Evolutionary conservation across 2,329 filamentous ascomycete genomes (phyloP), one percentile per base, ranked within the genome.

Genomic region (Aspergillus amoenus): DNA sequence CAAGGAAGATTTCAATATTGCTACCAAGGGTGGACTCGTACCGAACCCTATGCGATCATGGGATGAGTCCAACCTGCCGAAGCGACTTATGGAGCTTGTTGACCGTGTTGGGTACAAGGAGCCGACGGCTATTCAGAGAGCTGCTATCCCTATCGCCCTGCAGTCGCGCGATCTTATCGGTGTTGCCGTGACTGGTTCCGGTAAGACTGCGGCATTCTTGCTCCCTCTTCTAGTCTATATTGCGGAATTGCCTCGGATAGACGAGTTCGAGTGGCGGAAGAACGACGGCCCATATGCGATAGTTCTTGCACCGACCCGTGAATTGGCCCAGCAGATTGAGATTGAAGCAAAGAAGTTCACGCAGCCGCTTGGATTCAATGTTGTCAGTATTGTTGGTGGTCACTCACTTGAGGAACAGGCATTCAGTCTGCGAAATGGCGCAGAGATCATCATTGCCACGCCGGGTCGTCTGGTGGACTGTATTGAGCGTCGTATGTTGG

Each of bases 1-100:
- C 86, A 99, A 97, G 77, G 94, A 97, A 74, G 93, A 99, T 75
- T 97, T 96, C 78, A 95, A 94, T 66, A 99, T 99, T 71, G 83
- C 88, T 41, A 97, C 92, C 8, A 97, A 96, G 74, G 94, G 94
- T 57, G 93, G 93, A 43, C 83, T 84, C 24, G 91, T 97, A 55
- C 94, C 94, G 1, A 93, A 97, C 68, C 94, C 94, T 0, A 97
- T 99, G 93, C 91, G 94, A 49, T 91, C 82, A 65, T 99, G 94
- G 94, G 72, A 84, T 46, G 94, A 99, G 74, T 96, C 93, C 3
- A 82, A 82, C 5, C 81, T 99, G 40, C 93, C 94, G 3, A 82
- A 84, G 59, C 83, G 86, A 2, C 76, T 99, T 51, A 82, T 97
- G 60, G 85, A 93, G 51, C 90, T 97, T 59, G 85, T 99, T 55